Conservation (phyloP, 176 grass and related monocot species). For the Cenchrus fungigraminus region DNA sequence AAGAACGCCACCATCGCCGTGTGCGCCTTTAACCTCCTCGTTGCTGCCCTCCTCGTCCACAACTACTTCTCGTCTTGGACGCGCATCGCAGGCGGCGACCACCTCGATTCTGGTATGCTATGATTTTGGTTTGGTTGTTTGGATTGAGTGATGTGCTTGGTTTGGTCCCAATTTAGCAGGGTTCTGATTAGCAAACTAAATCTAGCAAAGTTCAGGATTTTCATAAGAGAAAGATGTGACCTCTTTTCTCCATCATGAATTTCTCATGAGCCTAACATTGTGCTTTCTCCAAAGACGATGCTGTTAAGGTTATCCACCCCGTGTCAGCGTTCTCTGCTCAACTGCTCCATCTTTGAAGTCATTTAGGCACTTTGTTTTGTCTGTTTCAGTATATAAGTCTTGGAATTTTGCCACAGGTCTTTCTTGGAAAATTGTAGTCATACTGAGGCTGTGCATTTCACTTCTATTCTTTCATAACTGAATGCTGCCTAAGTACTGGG, state of each 20-base stretch:
- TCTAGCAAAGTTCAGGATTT: neutral
- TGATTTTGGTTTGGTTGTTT: neutral
- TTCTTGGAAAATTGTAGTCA: neutral
- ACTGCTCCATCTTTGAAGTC: neutral
- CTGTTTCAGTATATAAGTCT: neutral
- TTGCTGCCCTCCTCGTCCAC: conserved; percentile 46
- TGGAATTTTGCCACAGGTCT: neutral
- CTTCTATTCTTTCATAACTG: neutral
- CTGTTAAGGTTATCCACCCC: neutral
- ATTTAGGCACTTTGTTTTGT: neutral
- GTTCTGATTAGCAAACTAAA: neutral
- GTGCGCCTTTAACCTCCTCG: conserved; percentile 67
- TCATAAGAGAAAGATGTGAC: neutral
- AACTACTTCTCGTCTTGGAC: conserved; percentile 52
- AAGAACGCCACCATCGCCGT: conserved; percentile 55
- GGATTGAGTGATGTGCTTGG: neutral
- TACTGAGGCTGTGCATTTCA: neutral
- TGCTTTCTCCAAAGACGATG: neutral
- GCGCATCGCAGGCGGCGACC: conserved; percentile 41
- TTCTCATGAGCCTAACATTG: neutral
- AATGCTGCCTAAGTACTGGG: neutral
- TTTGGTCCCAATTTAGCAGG: neutral
- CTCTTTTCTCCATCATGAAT: neutral
- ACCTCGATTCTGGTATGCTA: conserved; percentile 47
- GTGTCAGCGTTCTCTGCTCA: neutral